Percentiles rank a stretch among this genome's conserved stretches.
Conservation (phyloP, 257 asterid species). For the Agastache rugosa region DNA sequence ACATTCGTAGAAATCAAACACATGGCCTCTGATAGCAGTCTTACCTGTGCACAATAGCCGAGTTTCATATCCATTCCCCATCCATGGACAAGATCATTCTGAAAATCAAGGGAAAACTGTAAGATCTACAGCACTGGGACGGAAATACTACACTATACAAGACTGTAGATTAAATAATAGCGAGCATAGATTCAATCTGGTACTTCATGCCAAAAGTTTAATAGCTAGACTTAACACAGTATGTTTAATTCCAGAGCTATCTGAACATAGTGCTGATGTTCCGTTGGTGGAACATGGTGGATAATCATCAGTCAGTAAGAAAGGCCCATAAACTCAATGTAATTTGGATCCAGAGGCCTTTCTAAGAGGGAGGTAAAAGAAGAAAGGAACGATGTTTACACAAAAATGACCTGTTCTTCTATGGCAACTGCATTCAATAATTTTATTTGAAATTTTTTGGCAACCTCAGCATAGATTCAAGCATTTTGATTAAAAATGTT, state of each 20-base stretch:
- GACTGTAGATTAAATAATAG: no score
- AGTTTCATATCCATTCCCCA: slow-evolving; percentile 99
- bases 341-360: background rate
- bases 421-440: background rate
- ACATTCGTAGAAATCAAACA: background rate
- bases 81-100: slow-evolving; percentile 99
- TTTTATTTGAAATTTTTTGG: background rate
- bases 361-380: background rate
- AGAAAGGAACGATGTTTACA: background rate
- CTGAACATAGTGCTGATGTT: background rate
- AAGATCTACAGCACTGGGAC: slow-evolving; percentile 10
- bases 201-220: background rate
- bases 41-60: slow-evolving; percentile 97
- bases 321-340: background rate
- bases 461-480: background rate
- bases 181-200: background rate
- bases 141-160: background rate
- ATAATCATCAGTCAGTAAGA: background rate
- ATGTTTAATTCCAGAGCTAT: background rate
- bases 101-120: slow-evolving; percentile 35
- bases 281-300: background rate
- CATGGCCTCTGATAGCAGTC: background rate
- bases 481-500: background rate
- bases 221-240: background rate
- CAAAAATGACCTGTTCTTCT: background rate